These are phyloP conservation scores for Cystobasidium ongulense DNA, from an alignment of 768 basidiomycete genomes.

Conservation along the genomic window DNA sequence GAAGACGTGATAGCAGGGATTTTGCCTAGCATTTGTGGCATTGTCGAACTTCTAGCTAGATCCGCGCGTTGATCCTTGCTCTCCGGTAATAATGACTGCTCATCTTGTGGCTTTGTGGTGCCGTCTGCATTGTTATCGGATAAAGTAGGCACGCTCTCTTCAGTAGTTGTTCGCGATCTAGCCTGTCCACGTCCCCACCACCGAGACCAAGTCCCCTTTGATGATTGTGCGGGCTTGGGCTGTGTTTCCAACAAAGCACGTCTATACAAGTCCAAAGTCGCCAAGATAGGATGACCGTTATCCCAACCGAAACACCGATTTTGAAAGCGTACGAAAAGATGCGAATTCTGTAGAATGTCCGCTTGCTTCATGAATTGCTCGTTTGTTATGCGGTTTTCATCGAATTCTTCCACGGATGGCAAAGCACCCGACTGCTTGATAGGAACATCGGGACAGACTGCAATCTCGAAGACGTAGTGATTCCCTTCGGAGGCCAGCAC, in stretches of 20 bases:
- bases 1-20: background rate
- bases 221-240: conserved; percentile 41
- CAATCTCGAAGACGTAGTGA: conserved; percentile 51
- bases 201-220: conserved; percentile 65
- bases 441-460: conserved; percentile 1
- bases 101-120: background rate
- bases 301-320: conserved; percentile 50
- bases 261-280: conserved; percentile 66
- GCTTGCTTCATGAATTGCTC: conserved; percentile 16
- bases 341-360: conserved; percentile 17
- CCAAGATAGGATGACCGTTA: conserved; percentile 67
- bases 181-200: conserved; percentile 43
- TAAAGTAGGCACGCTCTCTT: background rate
- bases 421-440: background rate
- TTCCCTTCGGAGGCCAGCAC: conserved; percentile 58
- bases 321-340: conserved; percentile 28
- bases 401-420: conserved; percentile 13
- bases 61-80: background rate
- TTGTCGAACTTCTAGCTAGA: background rate
- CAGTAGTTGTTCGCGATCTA: conserved; percentile 13
- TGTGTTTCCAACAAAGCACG: conserved; percentile 9
- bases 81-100: background rate
- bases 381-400: background rate
- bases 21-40: background rate
- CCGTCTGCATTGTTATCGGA: background rate